Percentiles rank a stretch among this genome's conserved stretches.
phyloP scores from a whole-genome alignment of 2,329 filamentous ascomycete genomes.

The Fusarium annulatum region DNA sequence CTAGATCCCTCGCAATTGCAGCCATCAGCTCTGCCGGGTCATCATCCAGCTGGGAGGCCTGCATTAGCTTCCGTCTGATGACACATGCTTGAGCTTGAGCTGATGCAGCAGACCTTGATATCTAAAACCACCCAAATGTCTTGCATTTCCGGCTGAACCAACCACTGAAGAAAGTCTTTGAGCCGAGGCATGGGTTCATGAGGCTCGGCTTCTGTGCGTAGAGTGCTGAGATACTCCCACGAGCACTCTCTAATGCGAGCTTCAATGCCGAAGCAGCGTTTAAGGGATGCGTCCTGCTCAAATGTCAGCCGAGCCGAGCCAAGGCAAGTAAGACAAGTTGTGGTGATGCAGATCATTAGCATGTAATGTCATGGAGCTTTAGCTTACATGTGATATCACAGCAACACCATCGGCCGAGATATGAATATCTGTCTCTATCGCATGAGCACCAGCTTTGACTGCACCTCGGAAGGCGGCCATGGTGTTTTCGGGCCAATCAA shows the following conservation, averaged over 20 bases:
- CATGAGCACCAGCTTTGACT: constrained; percentile 78
- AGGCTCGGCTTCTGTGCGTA: constrained; percentile 75
- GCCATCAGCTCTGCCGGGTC: constrained; percentile 76
- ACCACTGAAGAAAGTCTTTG: constrained; percentile 76
- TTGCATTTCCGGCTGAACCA: constrained; percentile 72
- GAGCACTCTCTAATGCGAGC: constrained; percentile 79
- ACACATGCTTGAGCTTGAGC: constrained; percentile 3
- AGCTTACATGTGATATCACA: constrained; percentile 80
- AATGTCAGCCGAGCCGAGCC: constrained; percentile 3
- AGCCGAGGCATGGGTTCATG: constrained; percentile 79
- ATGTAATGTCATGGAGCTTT: background rate
- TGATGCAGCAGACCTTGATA: constrained; percentile 73
- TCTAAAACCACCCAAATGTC: constrained; percentile 86
- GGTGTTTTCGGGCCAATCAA: constrained; percentile 84
- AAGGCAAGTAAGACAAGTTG: background rate
- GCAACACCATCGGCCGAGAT: constrained; percentile 84
- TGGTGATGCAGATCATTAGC: background rate
- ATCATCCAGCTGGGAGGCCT: constrained; percentile 70
- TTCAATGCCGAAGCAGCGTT: constrained; percentile 83
- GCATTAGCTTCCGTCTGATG: constrained; percentile 18
- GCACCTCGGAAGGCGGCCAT: constrained; percentile 82
- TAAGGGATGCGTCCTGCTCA: constrained; percentile 76
- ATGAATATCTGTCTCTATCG: constrained; percentile 89
- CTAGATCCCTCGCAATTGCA: constrained; percentile 73
- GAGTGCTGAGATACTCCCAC: constrained; percentile 76